These are phyloP conservation scores for Hypomontagnella monticulosa DNA, from an alignment of 495 filamentous ascomycete species.

Conservation along the genomic window DNA sequence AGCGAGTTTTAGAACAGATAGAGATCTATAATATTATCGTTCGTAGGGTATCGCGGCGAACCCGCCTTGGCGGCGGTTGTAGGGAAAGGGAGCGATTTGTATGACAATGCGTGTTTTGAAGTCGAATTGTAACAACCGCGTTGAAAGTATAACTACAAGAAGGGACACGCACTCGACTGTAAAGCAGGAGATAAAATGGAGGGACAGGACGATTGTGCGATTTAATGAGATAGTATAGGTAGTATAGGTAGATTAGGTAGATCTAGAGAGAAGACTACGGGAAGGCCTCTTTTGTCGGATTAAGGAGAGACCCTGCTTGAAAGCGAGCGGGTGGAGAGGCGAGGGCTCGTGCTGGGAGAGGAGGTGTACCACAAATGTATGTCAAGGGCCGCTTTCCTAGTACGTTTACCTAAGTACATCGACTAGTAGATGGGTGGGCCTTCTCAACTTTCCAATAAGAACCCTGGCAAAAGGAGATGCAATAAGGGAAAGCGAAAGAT, in stretches of 20 bases:
- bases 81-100: constrained; percentile 35
- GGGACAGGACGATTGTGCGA: constrained; percentile 20
- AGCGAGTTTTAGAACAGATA: constrained; percentile 32
- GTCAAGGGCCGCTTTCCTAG: constrained; percentile 26
- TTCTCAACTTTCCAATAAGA: constrained; percentile 38
- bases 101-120: no score
- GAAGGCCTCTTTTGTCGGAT: constrained; percentile 30
- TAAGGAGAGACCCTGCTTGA: constrained; percentile 45
- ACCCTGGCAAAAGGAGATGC: constrained; percentile 34
- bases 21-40: constrained; percentile 29
- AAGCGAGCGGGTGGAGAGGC: constrained; percentile 44
- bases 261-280: constrained; percentile 19
- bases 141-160: constrained; percentile 27
- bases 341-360: constrained; percentile 40
- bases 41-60: constrained; percentile 36
- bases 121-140: constrained; percentile 5
- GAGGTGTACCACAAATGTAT: constrained; percentile 39
- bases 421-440: constrained; percentile 23
- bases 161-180: constrained; percentile 15
- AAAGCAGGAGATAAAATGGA: constrained; percentile 14
- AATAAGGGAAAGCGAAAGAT: constrained; percentile 39
- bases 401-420: constrained; percentile 39
- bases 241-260: not conserved
- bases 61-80: constrained; percentile 41
- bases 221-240: constrained; percentile 18